Evolutionary conservation across 2,329 filamentous ascomycete species (phyloP).

Genomic region (Diaporthe nobilis): DNA sequence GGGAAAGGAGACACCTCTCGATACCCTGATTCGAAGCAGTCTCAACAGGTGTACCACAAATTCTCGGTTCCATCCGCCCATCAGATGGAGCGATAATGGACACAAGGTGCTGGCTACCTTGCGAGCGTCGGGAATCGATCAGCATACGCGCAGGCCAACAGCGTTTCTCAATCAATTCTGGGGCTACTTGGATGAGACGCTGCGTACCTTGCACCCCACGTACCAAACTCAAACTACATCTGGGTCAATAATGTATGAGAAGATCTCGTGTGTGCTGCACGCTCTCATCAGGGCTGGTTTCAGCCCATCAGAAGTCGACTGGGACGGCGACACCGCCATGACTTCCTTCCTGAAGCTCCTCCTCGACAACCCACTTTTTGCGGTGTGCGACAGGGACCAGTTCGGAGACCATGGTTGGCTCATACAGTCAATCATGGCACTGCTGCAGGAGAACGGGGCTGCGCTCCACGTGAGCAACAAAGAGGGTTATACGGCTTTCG

Average conservation of each 20-base stretch:
- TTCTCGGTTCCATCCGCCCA: no score
- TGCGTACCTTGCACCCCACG: neutral
- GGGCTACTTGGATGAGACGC: neutral
- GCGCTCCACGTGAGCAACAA: neutral
- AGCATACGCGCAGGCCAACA: neutral
- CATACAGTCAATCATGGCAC: neutral
- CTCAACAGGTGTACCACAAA: neutral
- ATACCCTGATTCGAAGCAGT: neutral
- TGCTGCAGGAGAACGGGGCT: conserved; percentile 4
- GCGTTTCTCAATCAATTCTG: neutral
- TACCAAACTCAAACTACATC: neutral
- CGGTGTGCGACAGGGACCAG: neutral
- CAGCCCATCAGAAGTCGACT: neutral
- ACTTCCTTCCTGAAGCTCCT: neutral
- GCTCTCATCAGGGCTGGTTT: neutral
- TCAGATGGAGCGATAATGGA: no score
- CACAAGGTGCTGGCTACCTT: neutral
- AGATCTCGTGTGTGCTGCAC: neutral
- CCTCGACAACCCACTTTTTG: neutral
- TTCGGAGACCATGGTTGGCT: neutral
- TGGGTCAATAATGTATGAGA: no score
- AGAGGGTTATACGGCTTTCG: neutral
- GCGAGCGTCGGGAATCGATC: neutral
- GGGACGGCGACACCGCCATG: conserved; percentile 7
- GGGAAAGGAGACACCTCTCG: neutral